Conservation (phyloP, 208 protist genomes). For the Acanthamoeba sp. region DNA sequence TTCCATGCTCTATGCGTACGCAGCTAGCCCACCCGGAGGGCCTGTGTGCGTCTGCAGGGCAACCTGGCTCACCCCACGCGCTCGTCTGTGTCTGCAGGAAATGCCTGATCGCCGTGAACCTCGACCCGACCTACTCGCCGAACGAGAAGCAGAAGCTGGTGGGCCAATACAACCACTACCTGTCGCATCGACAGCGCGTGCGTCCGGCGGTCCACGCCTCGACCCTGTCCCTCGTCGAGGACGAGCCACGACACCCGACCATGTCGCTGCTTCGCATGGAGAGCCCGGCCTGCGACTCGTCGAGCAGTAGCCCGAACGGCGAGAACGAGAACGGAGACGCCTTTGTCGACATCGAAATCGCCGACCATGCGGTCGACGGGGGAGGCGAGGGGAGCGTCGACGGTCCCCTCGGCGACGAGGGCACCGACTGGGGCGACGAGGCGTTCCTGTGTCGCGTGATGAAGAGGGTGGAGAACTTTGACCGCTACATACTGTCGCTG, state of each 20-base stretch:
- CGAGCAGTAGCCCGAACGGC: too few species aligned
- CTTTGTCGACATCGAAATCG: too few species aligned
- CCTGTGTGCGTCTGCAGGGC: too few species aligned
- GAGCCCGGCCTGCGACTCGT: too few species aligned
- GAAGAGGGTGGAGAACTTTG: neutral
- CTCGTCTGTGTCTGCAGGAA: neutral
- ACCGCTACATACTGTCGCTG: constrained; percentile 10
- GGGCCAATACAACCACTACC: neutral
- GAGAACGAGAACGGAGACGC: too few species aligned
- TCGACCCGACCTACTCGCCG: constrained; percentile 25
- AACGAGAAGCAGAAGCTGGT: neutral
- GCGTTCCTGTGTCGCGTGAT: neutral
- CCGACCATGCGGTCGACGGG: too few species aligned
- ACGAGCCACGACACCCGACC: too few species aligned
- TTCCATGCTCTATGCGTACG: constrained; percentile 9
- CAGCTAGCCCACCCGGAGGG: neutral
- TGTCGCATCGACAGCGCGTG: neutral
- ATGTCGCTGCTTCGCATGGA: too few species aligned
- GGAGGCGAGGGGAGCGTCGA: too few species aligned
- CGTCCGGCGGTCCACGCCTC: neutral
- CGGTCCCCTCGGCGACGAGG: too few species aligned
- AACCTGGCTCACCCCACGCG: too few species aligned
- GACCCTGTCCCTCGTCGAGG: too few species aligned
- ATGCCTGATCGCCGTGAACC: constrained; percentile 16
- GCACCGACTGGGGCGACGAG: neutral